These are phyloP conservation scores for Termitomyces sp. DNA, from an alignment of 768 basidiomycete genomes.

Conservation along the genomic window DNA sequence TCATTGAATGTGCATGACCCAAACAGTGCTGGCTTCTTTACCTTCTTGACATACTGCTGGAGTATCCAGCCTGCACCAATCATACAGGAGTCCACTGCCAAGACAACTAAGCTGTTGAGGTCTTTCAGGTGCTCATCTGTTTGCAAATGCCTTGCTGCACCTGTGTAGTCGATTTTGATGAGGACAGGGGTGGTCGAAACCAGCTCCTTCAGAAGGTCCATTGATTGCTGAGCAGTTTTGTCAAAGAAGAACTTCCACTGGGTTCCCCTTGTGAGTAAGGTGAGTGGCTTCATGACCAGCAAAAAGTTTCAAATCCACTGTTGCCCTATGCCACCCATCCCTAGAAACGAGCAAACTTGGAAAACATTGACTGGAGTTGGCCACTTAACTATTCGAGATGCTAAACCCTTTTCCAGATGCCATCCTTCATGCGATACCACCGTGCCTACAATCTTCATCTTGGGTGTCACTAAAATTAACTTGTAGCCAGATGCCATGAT, in stretches of 20 bases:
- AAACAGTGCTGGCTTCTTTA: slow-evolving; percentile 22
- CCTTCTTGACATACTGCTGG: slow-evolving; percentile 22
- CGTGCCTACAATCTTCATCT: slow-evolving; percentile 25
- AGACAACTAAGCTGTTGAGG: slow-evolving; percentile 22
- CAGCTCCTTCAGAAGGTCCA: slow-evolving; percentile 20
- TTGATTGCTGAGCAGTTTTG: slow-evolving; percentile 17
- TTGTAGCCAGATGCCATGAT: slow-evolving; percentile 31
- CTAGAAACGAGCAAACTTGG: slow-evolving; percentile 25
- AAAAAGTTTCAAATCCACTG: slow-evolving; percentile 23
- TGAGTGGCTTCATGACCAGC: slow-evolving; percentile 22
- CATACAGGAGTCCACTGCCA: slow-evolving; percentile 30
- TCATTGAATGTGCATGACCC: slow-evolving; percentile 32
- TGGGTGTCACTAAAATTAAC: slow-evolving; percentile 15
- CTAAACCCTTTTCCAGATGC: slow-evolving; percentile 17
- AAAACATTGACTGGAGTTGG: slow-evolving; percentile 7
- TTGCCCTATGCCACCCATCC: slow-evolving; percentile 16
- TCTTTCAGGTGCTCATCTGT: slow-evolving; percentile 5
- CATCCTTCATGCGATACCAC: slow-evolving; percentile 26
- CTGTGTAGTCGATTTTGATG: slow-evolving; percentile 27
- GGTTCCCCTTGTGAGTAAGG: slow-evolving; percentile 3
- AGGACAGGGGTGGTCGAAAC: slow-evolving; percentile 24
- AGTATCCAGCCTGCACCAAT: slow-evolving; percentile 32
- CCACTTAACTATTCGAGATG: slow-evolving; percentile 26
- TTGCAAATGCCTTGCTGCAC: neutral
- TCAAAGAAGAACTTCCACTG: slow-evolving; percentile 23